Evolutionary conservation across 1,139 yeast genomes (phyloP), one percentile per base, ranked within the genome.

Genomic region (Geotrichum aggregatum): DNA sequence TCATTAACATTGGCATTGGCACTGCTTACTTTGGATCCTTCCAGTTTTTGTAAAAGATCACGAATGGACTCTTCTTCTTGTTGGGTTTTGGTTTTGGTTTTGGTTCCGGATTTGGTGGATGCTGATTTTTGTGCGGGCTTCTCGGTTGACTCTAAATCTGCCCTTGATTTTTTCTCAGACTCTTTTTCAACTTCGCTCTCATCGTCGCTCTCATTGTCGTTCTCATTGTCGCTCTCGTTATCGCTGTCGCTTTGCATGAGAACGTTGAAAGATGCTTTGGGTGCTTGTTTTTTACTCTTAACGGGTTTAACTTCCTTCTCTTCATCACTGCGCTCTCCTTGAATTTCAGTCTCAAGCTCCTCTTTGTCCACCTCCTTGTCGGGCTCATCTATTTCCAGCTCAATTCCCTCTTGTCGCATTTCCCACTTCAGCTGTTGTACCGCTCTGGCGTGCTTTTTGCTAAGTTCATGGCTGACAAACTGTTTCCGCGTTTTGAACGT

Each of bases 321-420:
- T 16, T 31, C 39, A 2, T 8, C 33, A 7, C 30, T 21, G n/a
- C n/a, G n/a, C n/a, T n/a, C n/a, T n/a, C n/a, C n/a, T n/a, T n/a
- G n/a, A n/a, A n/a, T n/a, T n/a, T n/a, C n/a, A n/a, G n/a, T n/a
- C n/a, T n/a, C n/a, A n/a, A n/a, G n/a, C n/a, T n/a, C n/a, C n/a
- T n/a, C n/a, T n/a, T n/a, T n/a, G n/a, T n/a, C n/a, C n/a, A n/a
- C 44, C 8, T 31, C 33, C 13, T 38, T 19, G 13, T 36, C 30
- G 6, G 22, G 18, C 3, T 38, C 3, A 28, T 47, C 50, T n/a
- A 47, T 31, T 1, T 45, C 96, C 47, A 89, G 70, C 6, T 82
- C 84, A 24, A 84, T 74, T 6, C 95, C 96, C 61, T 92, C 98
- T 61, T 78, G 77, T 56, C 76, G 75, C 96, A 92, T 87, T 63